phyloP scores from a whole-genome alignment of 805 yeast genomes.

The Ogataea minuta region DNA sequence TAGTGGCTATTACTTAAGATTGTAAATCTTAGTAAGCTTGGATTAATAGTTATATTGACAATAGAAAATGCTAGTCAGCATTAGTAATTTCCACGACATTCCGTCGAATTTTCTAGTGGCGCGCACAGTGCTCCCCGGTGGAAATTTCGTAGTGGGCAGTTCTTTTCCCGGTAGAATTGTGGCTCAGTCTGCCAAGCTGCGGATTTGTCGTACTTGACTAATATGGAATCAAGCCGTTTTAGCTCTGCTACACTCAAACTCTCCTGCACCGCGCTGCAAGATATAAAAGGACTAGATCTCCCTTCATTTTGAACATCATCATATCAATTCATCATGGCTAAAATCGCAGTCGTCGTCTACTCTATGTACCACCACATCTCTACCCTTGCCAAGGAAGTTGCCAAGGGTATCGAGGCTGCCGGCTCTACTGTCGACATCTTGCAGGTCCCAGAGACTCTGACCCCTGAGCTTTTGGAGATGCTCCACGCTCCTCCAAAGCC shows the following conservation, averaged over 20 bases:
- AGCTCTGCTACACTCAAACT: not conserved
- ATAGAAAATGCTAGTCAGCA: constrained; percentile 1
- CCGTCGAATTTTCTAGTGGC: constrained; percentile 5
- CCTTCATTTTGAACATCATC: not conserved
- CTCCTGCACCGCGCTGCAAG: not conserved
- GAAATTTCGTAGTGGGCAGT: no score
- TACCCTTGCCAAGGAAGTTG: constrained; percentile 63
- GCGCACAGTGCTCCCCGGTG: not conserved
- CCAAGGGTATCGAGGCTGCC: constrained; percentile 66
- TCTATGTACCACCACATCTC: constrained; percentile 79
- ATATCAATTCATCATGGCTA: constrained; percentile 19
- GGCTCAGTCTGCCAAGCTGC: no score
- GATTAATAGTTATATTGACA: not conserved
- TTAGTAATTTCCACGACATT: constrained; percentile 4
- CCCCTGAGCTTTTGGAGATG: constrained; percentile 50
- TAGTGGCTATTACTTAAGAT: not conserved
- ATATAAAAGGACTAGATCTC: not conserved
- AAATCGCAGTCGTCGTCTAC: constrained; percentile 50
- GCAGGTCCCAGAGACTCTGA: constrained; percentile 76
- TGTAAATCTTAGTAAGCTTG: constrained; percentile 3
- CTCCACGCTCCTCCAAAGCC: constrained; percentile 69
- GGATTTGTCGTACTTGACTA: constrained; percentile 3
- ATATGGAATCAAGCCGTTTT: constrained; percentile 5
- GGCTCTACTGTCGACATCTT: constrained; percentile 68
- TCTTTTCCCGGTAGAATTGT: no score